Conservation (phyloP, 2,329 filamentous ascomycete species). For the Cladobotryum mycophilum region DNA sequence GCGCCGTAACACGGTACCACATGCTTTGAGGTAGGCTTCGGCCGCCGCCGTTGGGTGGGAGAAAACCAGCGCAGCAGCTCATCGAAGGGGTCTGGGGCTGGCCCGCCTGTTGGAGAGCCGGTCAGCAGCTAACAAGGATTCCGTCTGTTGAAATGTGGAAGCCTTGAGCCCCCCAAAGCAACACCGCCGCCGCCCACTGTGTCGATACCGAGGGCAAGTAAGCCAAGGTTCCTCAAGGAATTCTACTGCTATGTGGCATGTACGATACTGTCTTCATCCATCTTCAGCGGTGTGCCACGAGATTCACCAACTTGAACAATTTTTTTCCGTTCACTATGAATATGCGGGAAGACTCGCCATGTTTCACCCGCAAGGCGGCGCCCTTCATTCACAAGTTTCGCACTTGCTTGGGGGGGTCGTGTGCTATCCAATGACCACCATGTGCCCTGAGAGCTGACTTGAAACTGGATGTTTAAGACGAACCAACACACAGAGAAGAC, state of each 20-base stretch:
- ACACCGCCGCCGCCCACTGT: slow-evolving; percentile 2
- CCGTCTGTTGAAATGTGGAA: slow-evolving; percentile 1
- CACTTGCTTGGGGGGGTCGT: neutral
- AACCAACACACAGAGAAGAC: slow-evolving; percentile 7
- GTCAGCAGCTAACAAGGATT: slow-evolving; percentile 11
- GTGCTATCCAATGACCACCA: slow-evolving; percentile 1
- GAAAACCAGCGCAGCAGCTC: neutral
- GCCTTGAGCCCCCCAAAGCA: slow-evolving; percentile 4
- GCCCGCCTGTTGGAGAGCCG: slow-evolving; percentile 5
- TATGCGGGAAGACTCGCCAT: neutral
- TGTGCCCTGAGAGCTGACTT: slow-evolving; percentile 6
- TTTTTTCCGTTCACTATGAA: too few species aligned
- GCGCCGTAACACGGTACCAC: slow-evolving; percentile 10
- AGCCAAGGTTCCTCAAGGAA: too few species aligned
- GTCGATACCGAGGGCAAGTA: neutral
- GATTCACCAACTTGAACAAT: neutral
- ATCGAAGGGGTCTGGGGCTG: slow-evolving; percentile 12
- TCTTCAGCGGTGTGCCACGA: neutral
- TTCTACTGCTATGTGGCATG: too few species aligned
- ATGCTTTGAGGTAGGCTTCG: slow-evolving; percentile 10
- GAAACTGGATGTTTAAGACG: neutral
- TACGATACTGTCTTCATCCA: too few species aligned
- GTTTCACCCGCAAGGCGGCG: neutral
- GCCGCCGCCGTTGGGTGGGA: slow-evolving; percentile 9
- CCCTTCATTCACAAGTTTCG: neutral